Percentiles rank a stretch among this genome's conserved stretches.
phyloP scores from a whole-genome alignment of 2,329 filamentous ascomycete species.

The Ceratocystis variospora region DNA sequence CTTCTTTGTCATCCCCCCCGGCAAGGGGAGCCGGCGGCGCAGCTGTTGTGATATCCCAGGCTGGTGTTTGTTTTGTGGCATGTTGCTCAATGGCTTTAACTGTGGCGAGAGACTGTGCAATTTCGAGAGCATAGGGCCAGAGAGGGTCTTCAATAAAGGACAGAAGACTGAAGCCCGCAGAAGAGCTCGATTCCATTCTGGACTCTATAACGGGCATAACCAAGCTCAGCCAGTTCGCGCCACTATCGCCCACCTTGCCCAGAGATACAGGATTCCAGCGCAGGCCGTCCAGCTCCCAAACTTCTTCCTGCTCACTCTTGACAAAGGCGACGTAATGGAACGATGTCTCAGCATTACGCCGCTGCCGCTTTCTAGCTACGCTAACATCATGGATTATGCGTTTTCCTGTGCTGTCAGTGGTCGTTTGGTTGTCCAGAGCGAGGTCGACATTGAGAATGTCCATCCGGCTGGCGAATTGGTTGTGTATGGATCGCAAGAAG shows the following conservation, averaged over 20 bases:
- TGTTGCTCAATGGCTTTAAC: slow-evolving; percentile 29
- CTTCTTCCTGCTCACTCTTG: slow-evolving; percentile 47
- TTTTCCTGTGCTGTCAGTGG: slow-evolving; percentile 22
- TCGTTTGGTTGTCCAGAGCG: slow-evolving; percentile 43
- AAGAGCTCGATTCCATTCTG: slow-evolving; percentile 53
- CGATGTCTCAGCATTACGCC: slow-evolving; percentile 39
- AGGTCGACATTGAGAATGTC: slow-evolving; percentile 64
- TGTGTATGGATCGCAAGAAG: slow-evolving; percentile 71
- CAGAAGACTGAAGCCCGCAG: slow-evolving; percentile 60
- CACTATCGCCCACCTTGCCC: slow-evolving; percentile 28
- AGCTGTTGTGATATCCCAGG: slow-evolving; percentile 3
- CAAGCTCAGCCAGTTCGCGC: slow-evolving; percentile 49
- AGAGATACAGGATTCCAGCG: slow-evolving; percentile 55
- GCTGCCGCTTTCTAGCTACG: slow-evolving; percentile 24
- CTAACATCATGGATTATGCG: slow-evolving; percentile 27
- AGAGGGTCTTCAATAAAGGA: slow-evolving; percentile 58
- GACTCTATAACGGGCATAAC: slow-evolving; percentile 50
- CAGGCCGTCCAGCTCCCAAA: slow-evolving; percentile 86
- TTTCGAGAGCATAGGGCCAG: slow-evolving; percentile 32
- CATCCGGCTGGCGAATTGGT: slow-evolving; percentile 68
- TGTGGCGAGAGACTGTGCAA: slow-evolving; percentile 32
- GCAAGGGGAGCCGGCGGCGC: background rate
- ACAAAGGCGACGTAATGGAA: slow-evolving; percentile 89
- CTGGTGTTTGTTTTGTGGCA: slow-evolving; percentile 18
- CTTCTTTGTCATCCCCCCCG: background rate